Evolutionary conservation across 129 eudicot genomes (phyloP), one percentile per base, ranked within the genome.

Genomic region (Calendula officinalis): DNA sequence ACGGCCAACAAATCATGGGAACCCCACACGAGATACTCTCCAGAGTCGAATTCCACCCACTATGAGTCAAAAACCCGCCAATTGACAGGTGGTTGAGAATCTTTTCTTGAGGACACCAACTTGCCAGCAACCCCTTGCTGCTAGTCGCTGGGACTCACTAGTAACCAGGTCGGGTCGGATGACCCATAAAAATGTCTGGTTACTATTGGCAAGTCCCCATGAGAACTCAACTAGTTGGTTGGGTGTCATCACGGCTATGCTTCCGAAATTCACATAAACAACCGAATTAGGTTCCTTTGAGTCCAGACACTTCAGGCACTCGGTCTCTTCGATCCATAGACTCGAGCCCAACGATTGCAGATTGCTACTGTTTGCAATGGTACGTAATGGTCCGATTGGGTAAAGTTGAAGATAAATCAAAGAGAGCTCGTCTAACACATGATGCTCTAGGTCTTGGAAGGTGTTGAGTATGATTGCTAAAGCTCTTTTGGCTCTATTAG

Each of bases 1-100:
- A 71, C 1, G 69, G 76, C 76, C 76, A 71, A 34, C 76, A 50
- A 27, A 71, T 61, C 69, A 71, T 51, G 2, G 76, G 76, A 34
- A 71, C 46, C 0, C 69, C 69, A 7, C 45, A 34, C 3, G 45
- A 43, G 1, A 72, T 54, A 44, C 70, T 63, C 39, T 62, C 77
- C 0, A 52, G 4, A 0, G 41, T 60, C 32, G 45, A 56, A 42
- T 68, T 68, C 57, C 65, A 56, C 12, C 74, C 74, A 56, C 65
- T 6, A 8, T 68, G 74, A 5, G 69, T 71, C 32, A 61, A 5
- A 15, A 61, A 71, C 45, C 69, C 76, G 50, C 76, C 76, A 3
- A 71, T 33, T n/a, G 69, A 51, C 1, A 69, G 62, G 61, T 71
- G 76, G 8, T 45, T 39, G 0, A 71, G 49, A 3, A 60, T 69